Base-by-base conservation (phyloP, 441 rosid genomes). In the Pelargonium australe region DNA sequence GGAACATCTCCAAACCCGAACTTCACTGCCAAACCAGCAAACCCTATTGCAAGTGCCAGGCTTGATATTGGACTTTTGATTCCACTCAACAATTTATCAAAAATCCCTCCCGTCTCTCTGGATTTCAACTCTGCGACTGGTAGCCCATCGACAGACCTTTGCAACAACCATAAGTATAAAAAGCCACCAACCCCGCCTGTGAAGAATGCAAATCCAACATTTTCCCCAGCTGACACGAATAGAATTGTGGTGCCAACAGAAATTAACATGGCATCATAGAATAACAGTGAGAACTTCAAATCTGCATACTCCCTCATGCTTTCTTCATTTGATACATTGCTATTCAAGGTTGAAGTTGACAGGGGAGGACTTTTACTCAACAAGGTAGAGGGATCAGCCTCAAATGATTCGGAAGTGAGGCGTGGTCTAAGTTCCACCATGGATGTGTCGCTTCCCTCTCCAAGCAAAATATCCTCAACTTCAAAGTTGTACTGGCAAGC, bases 231-330 rank as follows among this genome's bases (percentile, higher is more conserved):
- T 0, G 87, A 77, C 60, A 87, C 66, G 6, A 83, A 83, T 5
- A 82, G 63, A 41, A 81, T 12, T 5, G 76, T 58, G 57, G 91
- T 76, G 41, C 97, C 97, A 0, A 69, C 9, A 44, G 79, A 40
- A 58, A 90, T 80, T 64, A 93, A 85, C 71, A 70, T 25, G 14
- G 80, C 87, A 71, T 93, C 95, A 20, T 93, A 93, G 13, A 85
- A 82, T 44, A 93, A 73, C 78, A 90, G 72, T 43, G 98, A 93
- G 68, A 83, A 66, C 73, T 93, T 93, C 82, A 93, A 77, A 81
- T 85, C 86, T 51, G 85, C 80, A 28, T 93, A 93, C 66, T 87
- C 91, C 80, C 80, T 88, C 97, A 93, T 85, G 86, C 91, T 90
- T 81, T 89, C 81, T 73, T 90, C 87, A 2, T 78, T 86, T 11